phyloP scores from a whole-genome alignment of 2,329 filamentous ascomycete species.

The Scolecobasidium constrictum region DNA sequence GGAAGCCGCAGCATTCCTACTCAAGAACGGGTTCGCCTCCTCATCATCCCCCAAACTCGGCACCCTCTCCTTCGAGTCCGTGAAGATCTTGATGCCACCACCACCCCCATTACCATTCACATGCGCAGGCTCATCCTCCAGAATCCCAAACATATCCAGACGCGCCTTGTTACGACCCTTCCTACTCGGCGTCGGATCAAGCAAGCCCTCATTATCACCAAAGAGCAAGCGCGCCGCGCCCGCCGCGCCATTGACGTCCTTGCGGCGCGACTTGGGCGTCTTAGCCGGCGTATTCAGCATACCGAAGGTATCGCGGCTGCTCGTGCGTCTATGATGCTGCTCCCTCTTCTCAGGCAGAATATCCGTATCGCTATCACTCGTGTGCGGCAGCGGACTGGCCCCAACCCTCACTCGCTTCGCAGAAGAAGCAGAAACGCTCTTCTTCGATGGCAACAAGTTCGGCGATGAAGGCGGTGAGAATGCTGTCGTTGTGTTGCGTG shows the following conservation, averaged over 20 bases:
- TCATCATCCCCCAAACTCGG: slow-evolving; percentile 48
- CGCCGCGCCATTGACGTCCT: slow-evolving; percentile 28
- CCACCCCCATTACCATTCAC: too few species aligned
- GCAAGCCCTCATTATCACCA: slow-evolving; percentile 47
- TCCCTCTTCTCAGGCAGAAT: background rate
- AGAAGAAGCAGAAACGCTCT: background rate
- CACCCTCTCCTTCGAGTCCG: slow-evolving; percentile 65
- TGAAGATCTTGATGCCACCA: slow-evolving; percentile 58
- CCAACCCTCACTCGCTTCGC: background rate
- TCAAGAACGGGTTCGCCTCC: slow-evolving; percentile 64
- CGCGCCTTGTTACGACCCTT: slow-evolving; percentile 48
- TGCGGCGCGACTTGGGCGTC: slow-evolving; percentile 45
- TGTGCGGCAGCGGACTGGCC: background rate
- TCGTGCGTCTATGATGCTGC: background rate
- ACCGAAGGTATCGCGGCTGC: slow-evolving; percentile 5
- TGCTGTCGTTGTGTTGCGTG: slow-evolving; percentile 32
- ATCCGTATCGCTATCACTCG: slow-evolving; percentile 5
- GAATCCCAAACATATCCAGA: slow-evolving; percentile 27
- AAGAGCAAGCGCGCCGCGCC: slow-evolving; percentile 44
- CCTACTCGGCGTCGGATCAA: slow-evolving; percentile 40
- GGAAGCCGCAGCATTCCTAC: slow-evolving; percentile 35
- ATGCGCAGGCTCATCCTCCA: slow-evolving; percentile 21
- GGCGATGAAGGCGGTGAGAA: slow-evolving; percentile 33
- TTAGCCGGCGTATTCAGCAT: slow-evolving; percentile 72
- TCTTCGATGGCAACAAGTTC: slow-evolving; percentile 13